Evolutionary conservation across 805 yeast genomes (phyloP).

Genomic region (Kuraishia floccosa): DNA sequence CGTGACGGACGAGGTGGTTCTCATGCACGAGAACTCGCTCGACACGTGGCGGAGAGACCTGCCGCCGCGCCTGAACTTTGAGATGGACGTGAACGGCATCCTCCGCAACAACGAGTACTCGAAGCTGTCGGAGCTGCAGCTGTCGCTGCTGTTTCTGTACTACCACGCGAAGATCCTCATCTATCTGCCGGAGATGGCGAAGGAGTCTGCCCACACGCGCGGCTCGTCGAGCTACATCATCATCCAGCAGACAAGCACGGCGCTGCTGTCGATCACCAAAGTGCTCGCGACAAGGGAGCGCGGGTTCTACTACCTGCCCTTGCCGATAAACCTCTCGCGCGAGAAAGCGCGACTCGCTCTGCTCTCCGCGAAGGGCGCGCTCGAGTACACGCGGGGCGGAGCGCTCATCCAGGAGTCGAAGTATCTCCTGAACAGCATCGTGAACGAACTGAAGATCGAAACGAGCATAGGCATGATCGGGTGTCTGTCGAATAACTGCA

Average conservation of each 20-base stretch:
- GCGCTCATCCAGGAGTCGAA: conserved; percentile 65
- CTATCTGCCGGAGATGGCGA: conserved; percentile 51
- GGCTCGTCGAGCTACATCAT: conserved; percentile 50
- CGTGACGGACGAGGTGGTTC: conserved; percentile 17
- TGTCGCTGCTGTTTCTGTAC: conserved; percentile 45
- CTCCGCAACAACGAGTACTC: conserved; percentile 22
- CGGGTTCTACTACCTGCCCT: conserved; percentile 33
- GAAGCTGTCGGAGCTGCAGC: conserved; percentile 28
- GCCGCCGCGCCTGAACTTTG: conserved; percentile 49
- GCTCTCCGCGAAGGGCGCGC: conserved; percentile 60
- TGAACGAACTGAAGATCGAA: conserved; percentile 39
- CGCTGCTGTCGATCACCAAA: conserved; percentile 36
- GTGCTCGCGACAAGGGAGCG: conserved; percentile 25
- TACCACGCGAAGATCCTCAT: conserved; percentile 53
- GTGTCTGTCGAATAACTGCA: conserved; percentile 43
- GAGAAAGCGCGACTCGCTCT: conserved; percentile 54
- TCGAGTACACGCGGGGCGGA: conserved; percentile 80
- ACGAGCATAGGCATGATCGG: conserved; percentile 48
- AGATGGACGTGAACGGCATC: conserved; percentile 48
- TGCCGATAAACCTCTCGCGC: conserved; percentile 53
- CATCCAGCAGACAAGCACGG: conserved; percentile 57
- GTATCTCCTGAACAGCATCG: conserved; percentile 35
- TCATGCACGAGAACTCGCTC: conserved; percentile 47
- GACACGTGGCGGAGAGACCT: conserved; percentile 74
- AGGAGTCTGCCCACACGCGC: conserved; percentile 23